Percentiles rank a stretch among this genome's conserved stretches.
These are phyloP conservation scores for Hypoxylon sp. DNA, from an alignment of 2,329 filamentous ascomycete genomes.

Conservation along the genomic window DNA sequence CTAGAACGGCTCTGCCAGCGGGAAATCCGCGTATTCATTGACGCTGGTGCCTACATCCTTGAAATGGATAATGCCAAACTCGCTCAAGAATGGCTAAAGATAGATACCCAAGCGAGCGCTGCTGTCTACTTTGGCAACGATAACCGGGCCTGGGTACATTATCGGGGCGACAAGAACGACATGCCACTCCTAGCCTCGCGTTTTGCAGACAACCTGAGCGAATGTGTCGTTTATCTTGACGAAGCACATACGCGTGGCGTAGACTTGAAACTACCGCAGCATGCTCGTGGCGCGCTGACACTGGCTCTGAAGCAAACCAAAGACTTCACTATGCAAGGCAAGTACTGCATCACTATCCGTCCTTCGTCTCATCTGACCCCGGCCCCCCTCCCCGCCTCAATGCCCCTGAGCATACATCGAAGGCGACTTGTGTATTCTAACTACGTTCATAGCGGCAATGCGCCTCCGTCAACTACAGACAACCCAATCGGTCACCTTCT, in stretches of 20 bases:
- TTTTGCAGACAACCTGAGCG: slow-evolving; percentile 59
- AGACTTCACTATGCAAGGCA: slow-evolving; percentile 68
- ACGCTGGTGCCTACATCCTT: slow-evolving; percentile 71
- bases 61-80: slow-evolving; percentile 65
- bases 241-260: slow-evolving; percentile 67
- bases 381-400: no score
- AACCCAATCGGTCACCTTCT: slow-evolving; percentile 63
- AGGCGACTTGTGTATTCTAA: slow-evolving; percentile 1
- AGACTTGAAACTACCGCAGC: slow-evolving; percentile 62
- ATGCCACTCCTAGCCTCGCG: slow-evolving; percentile 60
- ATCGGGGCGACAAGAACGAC: slow-evolving; percentile 43
- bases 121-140: slow-evolving; percentile 62
- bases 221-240: slow-evolving; percentile 66
- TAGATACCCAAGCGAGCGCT: slow-evolving; percentile 54
- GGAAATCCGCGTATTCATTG: slow-evolving; percentile 64
- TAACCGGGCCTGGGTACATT: slow-evolving; percentile 56
- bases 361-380: not conserved
- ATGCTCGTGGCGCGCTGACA: slow-evolving; percentile 61
- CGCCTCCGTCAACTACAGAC: slow-evolving; percentile 64
- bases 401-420: not conserved
- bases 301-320: slow-evolving; percentile 65
- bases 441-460: slow-evolving; percentile 63
- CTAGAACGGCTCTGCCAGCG: slow-evolving; percentile 47
- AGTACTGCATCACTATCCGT: slow-evolving; percentile 3
- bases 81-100: slow-evolving; percentile 58